Evolutionary conservation across 768 basidiomycete genomes (phyloP).

Genomic region (Rossbeevera mucosa): DNA sequence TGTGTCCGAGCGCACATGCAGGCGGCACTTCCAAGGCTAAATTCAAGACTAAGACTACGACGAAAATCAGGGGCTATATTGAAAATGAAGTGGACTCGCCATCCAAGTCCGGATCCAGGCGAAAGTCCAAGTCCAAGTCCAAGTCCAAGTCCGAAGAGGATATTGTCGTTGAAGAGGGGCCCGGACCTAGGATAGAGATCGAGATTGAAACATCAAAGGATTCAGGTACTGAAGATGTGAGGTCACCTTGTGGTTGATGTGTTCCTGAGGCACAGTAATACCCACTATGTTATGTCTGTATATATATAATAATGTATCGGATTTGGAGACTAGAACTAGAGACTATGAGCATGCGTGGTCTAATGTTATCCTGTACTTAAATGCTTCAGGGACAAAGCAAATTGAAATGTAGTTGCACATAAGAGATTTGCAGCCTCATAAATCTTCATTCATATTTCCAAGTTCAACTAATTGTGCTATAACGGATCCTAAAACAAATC

Average conservation of each 20-base stretch:
- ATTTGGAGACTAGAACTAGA: too few species aligned
- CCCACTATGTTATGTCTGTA: too few species aligned
- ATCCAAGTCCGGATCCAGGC: neutral
- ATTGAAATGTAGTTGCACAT: too few species aligned
- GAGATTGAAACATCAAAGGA: neutral
- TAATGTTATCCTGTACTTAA: too few species aligned
- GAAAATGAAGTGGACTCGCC: neutral
- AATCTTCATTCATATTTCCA: too few species aligned
- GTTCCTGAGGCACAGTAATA: too few species aligned
- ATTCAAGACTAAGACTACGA: conserved; percentile 33
- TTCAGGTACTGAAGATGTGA: neutral
- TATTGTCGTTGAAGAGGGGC: neutral
- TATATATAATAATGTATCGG: too few species aligned
- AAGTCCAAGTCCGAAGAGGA: neutral
- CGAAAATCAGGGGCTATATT: conserved; percentile 29
- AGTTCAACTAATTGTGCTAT: too few species aligned
- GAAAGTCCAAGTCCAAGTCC: neutral
- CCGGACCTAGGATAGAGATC: neutral
- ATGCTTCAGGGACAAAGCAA: too few species aligned
- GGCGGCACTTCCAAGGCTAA: conserved; percentile 12
- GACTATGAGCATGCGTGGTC: too few species aligned
- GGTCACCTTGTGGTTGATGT: neutral
- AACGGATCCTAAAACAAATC: too few species aligned
- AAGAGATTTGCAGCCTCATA: too few species aligned
- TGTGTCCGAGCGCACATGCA: conserved; percentile 64